Conservation (phyloP, 2,329 filamentous ascomycete species). For the Verticillium longisporum region DNA sequence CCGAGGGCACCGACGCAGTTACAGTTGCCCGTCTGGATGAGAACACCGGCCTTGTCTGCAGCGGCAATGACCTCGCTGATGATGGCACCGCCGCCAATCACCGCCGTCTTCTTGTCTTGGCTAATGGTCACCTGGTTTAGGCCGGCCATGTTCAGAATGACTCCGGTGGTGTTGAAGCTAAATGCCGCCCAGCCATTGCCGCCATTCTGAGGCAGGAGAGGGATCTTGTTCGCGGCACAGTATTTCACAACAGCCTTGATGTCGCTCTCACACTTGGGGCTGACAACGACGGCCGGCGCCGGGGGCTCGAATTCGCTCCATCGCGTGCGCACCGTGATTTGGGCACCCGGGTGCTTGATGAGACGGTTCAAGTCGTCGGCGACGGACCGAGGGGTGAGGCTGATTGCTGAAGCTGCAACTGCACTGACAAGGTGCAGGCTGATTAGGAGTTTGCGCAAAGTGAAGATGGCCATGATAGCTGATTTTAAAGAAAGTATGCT, state of each 20-base stretch:
- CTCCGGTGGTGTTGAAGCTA: conserved; percentile 9
- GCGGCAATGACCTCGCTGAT: conserved; percentile 4
- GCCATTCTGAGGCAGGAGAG: conserved; percentile 10
- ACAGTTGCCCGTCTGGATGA: conserved; percentile 16
- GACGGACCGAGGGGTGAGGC: conserved; percentile 4
- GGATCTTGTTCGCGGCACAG: conserved; percentile 2
- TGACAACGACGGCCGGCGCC: conserved; percentile 11
- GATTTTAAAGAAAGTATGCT: not conserved
- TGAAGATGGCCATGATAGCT: not conserved
- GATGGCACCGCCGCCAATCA: conserved; percentile 11
- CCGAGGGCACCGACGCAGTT: conserved; percentile 18
- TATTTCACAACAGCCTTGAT: conserved; percentile 9
- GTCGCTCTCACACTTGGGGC: conserved; percentile 10
- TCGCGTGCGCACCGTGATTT: conserved; percentile 5
- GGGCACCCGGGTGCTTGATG: not conserved
- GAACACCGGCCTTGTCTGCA: conserved; percentile 3
- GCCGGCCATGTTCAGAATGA: conserved; percentile 14
- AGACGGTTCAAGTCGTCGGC: conserved; percentile 3
- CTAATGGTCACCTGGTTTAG: conserved; percentile 13
- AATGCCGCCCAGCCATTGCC: conserved; percentile 13
- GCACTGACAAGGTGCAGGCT: conserved; percentile 5
- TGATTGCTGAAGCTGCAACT: conserved; percentile 3
- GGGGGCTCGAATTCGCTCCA: conserved; percentile 13
- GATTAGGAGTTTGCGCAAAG: conserved; percentile 4
- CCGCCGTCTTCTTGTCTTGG: conserved; percentile 9